A percentile compares a stretch with the other conserved stretches of the same genome.
These are phyloP conservation scores for Amylocystis lapponica DNA, from an alignment of 768 basidiomycete genomes.

Conservation along the genomic window DNA sequence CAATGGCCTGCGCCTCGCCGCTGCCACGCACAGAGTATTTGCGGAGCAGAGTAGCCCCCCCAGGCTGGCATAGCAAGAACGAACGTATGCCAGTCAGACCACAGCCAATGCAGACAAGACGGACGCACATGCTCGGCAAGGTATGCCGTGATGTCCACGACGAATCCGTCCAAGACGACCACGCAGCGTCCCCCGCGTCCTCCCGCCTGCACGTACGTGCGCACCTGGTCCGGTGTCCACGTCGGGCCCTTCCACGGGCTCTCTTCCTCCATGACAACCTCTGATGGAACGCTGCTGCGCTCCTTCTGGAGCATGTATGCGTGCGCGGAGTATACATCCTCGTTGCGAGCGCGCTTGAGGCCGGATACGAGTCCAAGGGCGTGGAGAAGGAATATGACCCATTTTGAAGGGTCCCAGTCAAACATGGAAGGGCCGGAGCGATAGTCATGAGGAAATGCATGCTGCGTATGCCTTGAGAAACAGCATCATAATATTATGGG, in stretches of 20 bases:
- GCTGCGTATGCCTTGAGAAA: slow-evolving; percentile 34
- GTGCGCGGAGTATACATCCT: slow-evolving; percentile 44
- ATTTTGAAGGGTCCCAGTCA: slow-evolving; percentile 82
- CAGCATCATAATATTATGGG: background rate
- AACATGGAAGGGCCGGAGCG: slow-evolving; percentile 53
- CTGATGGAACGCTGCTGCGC: too few relatives aligned
- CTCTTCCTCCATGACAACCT: background rate
- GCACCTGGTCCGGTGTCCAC: slow-evolving; percentile 38
- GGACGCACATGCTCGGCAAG: slow-evolving; percentile 59
- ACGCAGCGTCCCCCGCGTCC: slow-evolving; percentile 35
- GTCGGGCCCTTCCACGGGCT: slow-evolving; percentile 29
- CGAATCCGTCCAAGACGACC: slow-evolving; percentile 52
- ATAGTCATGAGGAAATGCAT: slow-evolving; percentile 76
- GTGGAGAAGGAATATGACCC: slow-evolving; percentile 57
- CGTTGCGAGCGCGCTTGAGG: slow-evolving; percentile 42
- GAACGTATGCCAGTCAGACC: background rate
- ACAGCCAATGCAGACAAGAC: background rate
- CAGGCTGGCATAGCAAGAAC: slow-evolving; percentile 40
- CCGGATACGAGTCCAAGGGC: slow-evolving; percentile 39
- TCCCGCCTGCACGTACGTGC: slow-evolving; percentile 30
- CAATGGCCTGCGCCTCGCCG: background rate
- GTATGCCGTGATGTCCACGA: slow-evolving; percentile 58
- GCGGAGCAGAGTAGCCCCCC: slow-evolving; percentile 49
- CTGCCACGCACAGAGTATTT: slow-evolving; percentile 37
- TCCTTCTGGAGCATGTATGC: slow-evolving; percentile 43